These are phyloP conservation scores for Simplicillium aogashimaense DNA, from an alignment of 2,329 filamentous ascomycete species.

Conservation along the genomic window DNA sequence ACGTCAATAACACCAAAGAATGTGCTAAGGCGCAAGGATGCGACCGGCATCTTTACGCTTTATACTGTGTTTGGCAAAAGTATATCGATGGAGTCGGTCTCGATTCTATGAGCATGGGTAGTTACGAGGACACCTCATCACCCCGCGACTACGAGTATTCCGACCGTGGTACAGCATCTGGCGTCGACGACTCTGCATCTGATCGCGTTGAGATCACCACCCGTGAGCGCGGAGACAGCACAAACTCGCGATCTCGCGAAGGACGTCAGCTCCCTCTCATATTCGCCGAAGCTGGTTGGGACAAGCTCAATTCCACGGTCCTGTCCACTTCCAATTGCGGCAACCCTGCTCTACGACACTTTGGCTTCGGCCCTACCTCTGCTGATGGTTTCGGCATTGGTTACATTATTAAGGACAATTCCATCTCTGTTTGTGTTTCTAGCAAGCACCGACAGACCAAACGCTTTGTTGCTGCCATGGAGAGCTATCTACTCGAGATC, in stretches of 20 bases:
- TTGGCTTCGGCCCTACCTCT: conserved; percentile 91
- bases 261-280: conserved; percentile 58
- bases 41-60: conserved; percentile 85
- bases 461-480: conserved; percentile 80
- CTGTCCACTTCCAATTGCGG: conserved; percentile 98
- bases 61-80: conserved; percentile 93
- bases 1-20: conserved; percentile 68
- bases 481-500: conserved; percentile 85
- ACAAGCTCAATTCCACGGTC: conserved; percentile 89
- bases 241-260: conserved; percentile 36
- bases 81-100: conserved; percentile 63
- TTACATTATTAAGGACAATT: conserved; percentile 95
- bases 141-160: conserved; percentile 36
- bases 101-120: conserved; percentile 40
- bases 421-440: conserved; percentile 62
- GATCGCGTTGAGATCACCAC: conserved; percentile 23
- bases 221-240: conserved; percentile 43
- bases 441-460: conserved; percentile 91
- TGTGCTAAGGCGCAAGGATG: conserved; percentile 87
- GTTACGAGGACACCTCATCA: conserved; percentile 52
- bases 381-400: conserved; percentile 95
- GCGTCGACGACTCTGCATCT: conserved; percentile 34
- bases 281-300: conserved; percentile 86
- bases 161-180: conserved; percentile 37
- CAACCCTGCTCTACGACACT: conserved; percentile 88